These are phyloP conservation scores for Ceratocystis diversiconidia DNA, from an alignment of 2,329 filamentous ascomycete species.

Conservation along the genomic window DNA sequence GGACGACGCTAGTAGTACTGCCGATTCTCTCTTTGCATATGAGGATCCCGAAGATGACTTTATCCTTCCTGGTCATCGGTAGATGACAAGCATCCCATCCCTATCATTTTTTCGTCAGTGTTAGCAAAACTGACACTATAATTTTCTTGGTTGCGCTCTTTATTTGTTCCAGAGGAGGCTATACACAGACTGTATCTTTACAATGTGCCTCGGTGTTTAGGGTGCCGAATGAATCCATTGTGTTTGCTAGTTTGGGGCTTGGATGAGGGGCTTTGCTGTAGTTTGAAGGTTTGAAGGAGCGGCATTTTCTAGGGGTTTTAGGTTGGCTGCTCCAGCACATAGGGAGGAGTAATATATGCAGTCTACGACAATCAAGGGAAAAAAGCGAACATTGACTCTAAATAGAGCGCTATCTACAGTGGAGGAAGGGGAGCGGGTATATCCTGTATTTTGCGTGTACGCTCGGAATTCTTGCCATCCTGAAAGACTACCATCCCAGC, in stretches of 20 bases:
- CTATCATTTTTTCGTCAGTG: not conserved
- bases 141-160: too few species aligned
- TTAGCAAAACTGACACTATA: not conserved
- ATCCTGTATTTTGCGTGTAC: too few species aligned
- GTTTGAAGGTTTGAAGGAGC: not conserved
- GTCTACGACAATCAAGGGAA: too few species aligned
- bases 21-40: slow-evolving; percentile 27
- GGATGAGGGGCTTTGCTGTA: not conserved
- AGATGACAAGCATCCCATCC: slow-evolving; percentile 18
- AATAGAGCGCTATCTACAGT: too few species aligned
- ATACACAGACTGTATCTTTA: not conserved
- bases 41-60: slow-evolving; percentile 39
- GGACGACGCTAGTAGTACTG: slow-evolving; percentile 29
- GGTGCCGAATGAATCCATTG: not conserved
- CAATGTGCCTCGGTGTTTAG: not conserved
- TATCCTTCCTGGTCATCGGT: slow-evolving; percentile 36
- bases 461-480: too few species aligned
- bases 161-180: not conserved
- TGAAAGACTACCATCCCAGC: not conserved
- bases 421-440: too few species aligned
- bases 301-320: too few species aligned
- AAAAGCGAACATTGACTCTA: too few species aligned
- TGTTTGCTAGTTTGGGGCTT: not conserved
- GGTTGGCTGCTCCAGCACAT: too few species aligned
- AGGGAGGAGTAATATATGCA: too few species aligned